These are phyloP conservation scores for Pseudogymnoascus sp. DNA, from an alignment of 2,329 filamentous ascomycete genomes.

Conservation along the genomic window DNA sequence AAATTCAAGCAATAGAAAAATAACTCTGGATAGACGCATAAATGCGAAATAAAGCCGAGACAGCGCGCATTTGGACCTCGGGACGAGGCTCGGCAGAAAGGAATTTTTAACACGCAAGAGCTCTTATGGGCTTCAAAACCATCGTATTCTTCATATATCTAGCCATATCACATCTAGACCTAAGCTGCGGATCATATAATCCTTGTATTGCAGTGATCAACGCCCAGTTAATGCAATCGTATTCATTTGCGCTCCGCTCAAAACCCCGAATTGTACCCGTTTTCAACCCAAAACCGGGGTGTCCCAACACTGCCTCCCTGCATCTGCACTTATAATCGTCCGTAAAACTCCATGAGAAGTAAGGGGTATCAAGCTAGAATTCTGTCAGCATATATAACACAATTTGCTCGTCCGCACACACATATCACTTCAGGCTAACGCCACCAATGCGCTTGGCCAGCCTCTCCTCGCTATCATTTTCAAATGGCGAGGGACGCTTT, in stretches of 20 bases:
- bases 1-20: neutral
- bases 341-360: constrained; percentile 5
- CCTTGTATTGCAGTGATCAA: neutral
- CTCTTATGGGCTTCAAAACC: neutral
- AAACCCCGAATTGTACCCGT: neutral
- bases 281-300: neutral
- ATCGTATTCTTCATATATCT: constrained; percentile 6
- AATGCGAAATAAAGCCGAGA: neutral
- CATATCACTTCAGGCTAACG: constrained; percentile 46
- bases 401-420: constrained; percentile 5
- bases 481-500: constrained; percentile 51
- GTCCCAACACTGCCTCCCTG: neutral
- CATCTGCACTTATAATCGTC: neutral
- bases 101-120: neutral
- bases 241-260: neutral
- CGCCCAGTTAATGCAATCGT: constrained; percentile 2
- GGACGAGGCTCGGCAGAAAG: neutral
- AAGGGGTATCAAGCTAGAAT: constrained; percentile 1
- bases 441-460: constrained; percentile 61
- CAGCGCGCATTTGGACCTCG: neutral
- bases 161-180: constrained; percentile 3
- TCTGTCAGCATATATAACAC: neutral
- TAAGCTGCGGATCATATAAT: neutral
- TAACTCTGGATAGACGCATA: neutral
- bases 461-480: constrained; percentile 28